phyloP scores from a whole-genome alignment of 805 yeast genomes.

The Cyberlindnera subsufficiens region DNA sequence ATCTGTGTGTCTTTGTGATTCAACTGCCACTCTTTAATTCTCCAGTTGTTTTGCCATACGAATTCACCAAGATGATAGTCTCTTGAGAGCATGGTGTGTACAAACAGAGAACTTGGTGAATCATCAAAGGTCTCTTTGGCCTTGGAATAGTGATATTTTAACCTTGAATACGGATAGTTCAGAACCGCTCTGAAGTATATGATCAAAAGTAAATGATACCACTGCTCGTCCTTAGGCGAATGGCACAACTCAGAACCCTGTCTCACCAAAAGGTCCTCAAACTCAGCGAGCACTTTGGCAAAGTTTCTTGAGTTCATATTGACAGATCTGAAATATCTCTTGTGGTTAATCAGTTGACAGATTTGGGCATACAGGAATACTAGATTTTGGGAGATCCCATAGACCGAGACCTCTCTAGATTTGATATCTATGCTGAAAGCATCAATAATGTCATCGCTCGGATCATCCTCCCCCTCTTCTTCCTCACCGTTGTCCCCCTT shows the following conservation, averaged over 20 bases:
- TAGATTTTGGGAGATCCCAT: slow-evolving; percentile 20
- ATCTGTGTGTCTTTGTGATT: not conserved
- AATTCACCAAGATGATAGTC: not conserved
- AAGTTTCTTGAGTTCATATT: slow-evolving; percentile 39
- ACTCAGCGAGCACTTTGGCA: slow-evolving; percentile 41
- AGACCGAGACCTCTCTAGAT: slow-evolving; percentile 3
- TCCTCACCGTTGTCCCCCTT: not conserved
- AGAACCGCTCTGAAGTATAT: slow-evolving; percentile 16
- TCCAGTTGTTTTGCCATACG: slow-evolving; percentile 14
- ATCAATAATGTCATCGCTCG: not conserved
- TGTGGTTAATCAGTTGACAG: slow-evolving; percentile 40
- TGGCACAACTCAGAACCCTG: slow-evolving; percentile 10
- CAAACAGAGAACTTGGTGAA: not conserved
- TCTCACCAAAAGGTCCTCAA: slow-evolving; percentile 33
- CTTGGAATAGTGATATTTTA: slow-evolving; percentile 9
- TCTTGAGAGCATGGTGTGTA: slow-evolving; percentile 1
- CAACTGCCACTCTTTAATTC: slow-evolving; percentile 10
- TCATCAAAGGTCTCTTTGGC: not conserved
- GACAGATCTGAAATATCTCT: slow-evolving; percentile 30
- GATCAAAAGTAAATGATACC: slow-evolving; percentile 14
- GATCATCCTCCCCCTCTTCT: not conserved
- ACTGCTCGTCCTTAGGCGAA: slow-evolving; percentile 6
- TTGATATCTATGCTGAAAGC: not conserved
- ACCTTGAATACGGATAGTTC: slow-evolving; percentile 17
- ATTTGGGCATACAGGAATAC: slow-evolving; percentile 32